Conservation (phyloP, 495 filamentous ascomycete genomes). For the Gamarada debralockiae region DNA sequence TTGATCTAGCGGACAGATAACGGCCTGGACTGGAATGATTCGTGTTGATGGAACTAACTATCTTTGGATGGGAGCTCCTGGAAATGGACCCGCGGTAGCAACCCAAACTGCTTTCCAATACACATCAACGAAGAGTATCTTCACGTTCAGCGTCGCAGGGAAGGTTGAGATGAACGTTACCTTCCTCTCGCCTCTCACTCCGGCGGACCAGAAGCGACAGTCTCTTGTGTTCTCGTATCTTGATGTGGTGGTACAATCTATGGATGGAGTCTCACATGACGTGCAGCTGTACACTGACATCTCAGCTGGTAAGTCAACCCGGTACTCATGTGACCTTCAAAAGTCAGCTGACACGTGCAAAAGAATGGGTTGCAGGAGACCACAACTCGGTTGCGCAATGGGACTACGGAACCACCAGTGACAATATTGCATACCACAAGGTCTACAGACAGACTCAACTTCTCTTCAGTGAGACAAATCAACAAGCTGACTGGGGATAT, state of each 20-base stretch:
- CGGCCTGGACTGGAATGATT: constrained; percentile 74
- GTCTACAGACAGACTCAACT: constrained; percentile 61
- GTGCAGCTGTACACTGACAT: constrained; percentile 85
- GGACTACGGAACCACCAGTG: constrained; percentile 25
- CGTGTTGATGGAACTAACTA: constrained; percentile 47
- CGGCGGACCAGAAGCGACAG: constrained; percentile 82
- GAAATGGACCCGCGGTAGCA: constrained; percentile 17
- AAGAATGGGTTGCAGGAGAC: constrained; percentile 23
- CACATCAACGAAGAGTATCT: constrained; percentile 82
- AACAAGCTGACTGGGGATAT: constrained; percentile 74
- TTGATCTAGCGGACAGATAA: constrained; percentile 43
- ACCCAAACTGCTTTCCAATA: constrained; percentile 59
- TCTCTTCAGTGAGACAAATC: constrained; percentile 65
- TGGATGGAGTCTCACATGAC: constrained; percentile 55
- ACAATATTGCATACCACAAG: constrained; percentile 43
- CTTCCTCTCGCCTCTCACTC: constrained; percentile 86
- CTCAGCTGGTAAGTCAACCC: constrained; percentile 62
- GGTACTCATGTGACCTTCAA: constrained; percentile 27
- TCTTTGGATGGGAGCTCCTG: constrained; percentile 54
- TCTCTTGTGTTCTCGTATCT: constrained; percentile 88
- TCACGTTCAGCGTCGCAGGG: constrained; percentile 71
- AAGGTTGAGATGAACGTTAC: constrained; percentile 68
- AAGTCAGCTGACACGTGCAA: constrained; percentile 37
- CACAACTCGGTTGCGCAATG: constrained; percentile 16
- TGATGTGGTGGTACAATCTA: constrained; percentile 56